These are phyloP conservation scores for Dendrobium chrysotoxum DNA, from an alignment of 106 monocot genomes.

Conservation along the genomic window DNA sequence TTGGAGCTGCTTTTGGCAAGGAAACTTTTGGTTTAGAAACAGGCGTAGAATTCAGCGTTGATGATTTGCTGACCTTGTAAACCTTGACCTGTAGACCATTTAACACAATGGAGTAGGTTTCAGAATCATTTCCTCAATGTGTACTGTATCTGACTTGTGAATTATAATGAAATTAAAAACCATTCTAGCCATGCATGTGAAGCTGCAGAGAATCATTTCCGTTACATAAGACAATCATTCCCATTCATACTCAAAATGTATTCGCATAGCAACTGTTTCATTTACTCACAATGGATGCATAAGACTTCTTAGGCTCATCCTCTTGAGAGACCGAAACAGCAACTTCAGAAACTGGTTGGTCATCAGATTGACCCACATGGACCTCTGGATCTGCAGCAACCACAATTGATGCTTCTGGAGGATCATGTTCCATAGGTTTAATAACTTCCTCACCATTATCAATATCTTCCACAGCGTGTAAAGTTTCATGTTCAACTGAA, in stretches of 20 bases:
- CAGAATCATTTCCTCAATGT: background rate
- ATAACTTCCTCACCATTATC: conserved; percentile 12
- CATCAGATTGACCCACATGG: conserved; percentile 1
- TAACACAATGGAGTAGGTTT: background rate
- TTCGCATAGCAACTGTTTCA: background rate
- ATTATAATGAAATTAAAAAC: background rate
- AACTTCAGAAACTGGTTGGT: conserved; percentile 1
- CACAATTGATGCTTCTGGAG: conserved; percentile 14
- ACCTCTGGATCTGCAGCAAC: conserved; percentile 12
- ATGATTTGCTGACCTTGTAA: conserved; percentile 20
- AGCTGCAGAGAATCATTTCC: background rate
- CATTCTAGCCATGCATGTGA: background rate
- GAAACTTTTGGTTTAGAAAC: conserved; percentile 19
- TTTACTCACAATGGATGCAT: conserved; percentile 56
- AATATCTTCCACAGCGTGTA: conserved; percentile 2
- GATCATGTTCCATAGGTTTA: conserved; percentile 13
- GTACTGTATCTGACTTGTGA: background rate
- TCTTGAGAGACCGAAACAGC: conserved; percentile 21
- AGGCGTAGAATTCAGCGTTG: conserved; percentile 14
- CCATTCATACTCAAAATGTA: background rate
- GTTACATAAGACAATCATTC: background rate
- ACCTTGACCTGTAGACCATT: conserved; percentile 36
- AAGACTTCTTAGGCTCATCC: conserved; percentile 56
- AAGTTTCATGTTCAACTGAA: conserved; percentile 1
- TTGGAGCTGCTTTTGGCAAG: conserved; percentile 1